Evolutionary conservation across 179 eudicot species (phyloP).

Genomic region (Drosera spatulata): DNA sequence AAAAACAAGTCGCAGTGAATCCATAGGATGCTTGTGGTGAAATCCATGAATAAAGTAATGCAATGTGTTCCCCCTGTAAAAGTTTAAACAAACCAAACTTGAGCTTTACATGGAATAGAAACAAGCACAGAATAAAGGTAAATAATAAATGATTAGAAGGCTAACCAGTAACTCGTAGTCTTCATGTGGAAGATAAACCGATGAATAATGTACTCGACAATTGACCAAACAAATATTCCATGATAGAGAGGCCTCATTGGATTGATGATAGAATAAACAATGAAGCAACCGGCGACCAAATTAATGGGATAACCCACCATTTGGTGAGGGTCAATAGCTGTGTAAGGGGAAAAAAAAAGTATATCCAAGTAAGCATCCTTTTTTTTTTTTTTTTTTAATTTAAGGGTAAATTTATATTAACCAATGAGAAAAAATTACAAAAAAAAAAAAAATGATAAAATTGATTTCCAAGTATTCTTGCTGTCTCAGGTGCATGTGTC

Average conservation of each 20-base stretch:
- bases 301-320: slow-evolving; percentile 62
- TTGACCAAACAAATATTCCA: slow-evolving; percentile 46
- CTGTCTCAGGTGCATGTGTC: too few species aligned
- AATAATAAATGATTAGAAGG: slow-evolving; percentile 4
- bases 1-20: slow-evolving; percentile 31
- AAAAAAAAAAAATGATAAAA: too few species aligned
- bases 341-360: slow-evolving; percentile 30
- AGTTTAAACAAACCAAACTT: background rate
- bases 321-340: slow-evolving; percentile 3
- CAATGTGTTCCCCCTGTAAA: slow-evolving; percentile 33
- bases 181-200: slow-evolving; percentile 28
- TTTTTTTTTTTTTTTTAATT: slow-evolving; percentile 4
- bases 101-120: background rate
- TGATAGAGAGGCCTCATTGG: slow-evolving; percentile 21
- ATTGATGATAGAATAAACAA: slow-evolving; percentile 21
- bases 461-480: too few species aligned
- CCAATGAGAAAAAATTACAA: background rate
- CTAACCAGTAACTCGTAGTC: slow-evolving; percentile 34
- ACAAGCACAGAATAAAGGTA: background rate
- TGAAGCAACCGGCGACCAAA: slow-evolving; percentile 52
- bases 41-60: slow-evolving; percentile 45
- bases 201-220: slow-evolving; percentile 55
- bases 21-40: slow-evolving; percentile 24
- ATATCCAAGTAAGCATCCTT: background rate
- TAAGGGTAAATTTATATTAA: slow-evolving; percentile 1